Evolutionary conservation across 2,329 filamentous ascomycete species (phyloP), one percentile per base, ranked within the genome.

Genomic region (Colletotrichum incanum): DNA sequence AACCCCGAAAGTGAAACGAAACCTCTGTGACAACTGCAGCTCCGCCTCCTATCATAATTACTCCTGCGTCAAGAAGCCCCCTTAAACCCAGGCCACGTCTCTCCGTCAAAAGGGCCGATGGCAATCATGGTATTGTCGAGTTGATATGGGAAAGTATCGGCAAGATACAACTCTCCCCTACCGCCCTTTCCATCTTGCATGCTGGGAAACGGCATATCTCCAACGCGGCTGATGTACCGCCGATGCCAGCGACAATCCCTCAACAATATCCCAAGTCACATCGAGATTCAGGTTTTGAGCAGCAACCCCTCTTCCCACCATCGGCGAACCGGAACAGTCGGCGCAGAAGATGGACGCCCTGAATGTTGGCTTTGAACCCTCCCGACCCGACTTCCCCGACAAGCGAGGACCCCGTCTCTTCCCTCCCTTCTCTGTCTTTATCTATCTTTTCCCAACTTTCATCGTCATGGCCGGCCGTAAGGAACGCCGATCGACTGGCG

Each of bases 401-500:
- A 50, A 41, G 31, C 45, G n/a, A 50, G 8, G n/a, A n/a, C 54
- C 54, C 54, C n/a, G 6, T 26, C n/a, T 26, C 34, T 39, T n/a
- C n/a, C 11, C 37, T 39, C n/a, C 34, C n/a, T 26, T 23, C 34
- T 39, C 11, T 39, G 3, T 14, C 11, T 39, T 5, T 14, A 41
- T 26, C 67, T 47, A 11, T 49, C 50, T 52, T 52, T 52, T 34
- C 45, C 20, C 45, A 37, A 16, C 56, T 49, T 11, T 34, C 26
- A 14, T 60, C 69, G 65, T 52, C 59, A 54, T 69, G 69, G 54
- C 65, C 59, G 69, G 69, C 65, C 59, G 59, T 68, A 68, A 59
- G 59, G 65, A 64, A 60, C 59, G 65, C 52, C 59, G 69, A 72
- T 72, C 65, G 66, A 41, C 45, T 64, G 52, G 69, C 31, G 39